Evolutionary conservation across 345 rosid genomes (phyloP).

Genomic region (Euphorbia lathyris): DNA sequence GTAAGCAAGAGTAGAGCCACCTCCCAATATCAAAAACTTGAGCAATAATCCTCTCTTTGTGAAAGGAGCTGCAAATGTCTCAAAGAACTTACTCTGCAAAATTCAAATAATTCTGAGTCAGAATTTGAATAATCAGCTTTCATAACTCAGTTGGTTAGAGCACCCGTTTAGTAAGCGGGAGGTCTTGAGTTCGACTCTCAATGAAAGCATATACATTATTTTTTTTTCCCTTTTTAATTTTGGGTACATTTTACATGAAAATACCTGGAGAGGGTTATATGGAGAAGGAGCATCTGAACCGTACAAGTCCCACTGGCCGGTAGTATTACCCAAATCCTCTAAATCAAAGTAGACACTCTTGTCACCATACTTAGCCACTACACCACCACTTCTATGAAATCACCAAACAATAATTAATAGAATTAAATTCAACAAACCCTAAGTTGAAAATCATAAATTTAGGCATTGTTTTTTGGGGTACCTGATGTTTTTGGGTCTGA

Average conservation of each 20-base stretch:
- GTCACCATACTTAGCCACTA: conserved; percentile 90
- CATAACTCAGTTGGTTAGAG: conserved; percentile 99
- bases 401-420: not conserved
- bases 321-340: conserved; percentile 96
- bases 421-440: not conserved
- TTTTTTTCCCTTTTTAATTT: not conserved
- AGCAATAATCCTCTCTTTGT: conserved; percentile 93
- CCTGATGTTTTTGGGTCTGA: conserved; percentile 54
- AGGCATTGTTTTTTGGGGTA: conserved; percentile 10
- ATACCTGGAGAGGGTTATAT: conserved; percentile 93
- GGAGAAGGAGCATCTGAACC: conserved; percentile 99
- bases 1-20: conserved; percentile 71
- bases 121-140: conserved; percentile 37
- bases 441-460: no score
- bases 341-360: conserved; percentile 96
- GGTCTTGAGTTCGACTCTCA: conserved; percentile 98
- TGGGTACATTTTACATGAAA: no score
- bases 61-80: conserved; percentile 88
- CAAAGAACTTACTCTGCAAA: conserved; percentile 95
- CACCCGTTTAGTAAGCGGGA: conserved; percentile 98
- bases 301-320: conserved; percentile 93
- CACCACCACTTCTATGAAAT: conserved; percentile 47
- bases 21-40: conserved; percentile 87
- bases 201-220: conserved; percentile 51
- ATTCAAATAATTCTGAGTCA: conserved; percentile 2